Evolutionary conservation across 176 grass and related monocot species (phyloP).

Genomic region (Melocanna baccifera): DNA sequence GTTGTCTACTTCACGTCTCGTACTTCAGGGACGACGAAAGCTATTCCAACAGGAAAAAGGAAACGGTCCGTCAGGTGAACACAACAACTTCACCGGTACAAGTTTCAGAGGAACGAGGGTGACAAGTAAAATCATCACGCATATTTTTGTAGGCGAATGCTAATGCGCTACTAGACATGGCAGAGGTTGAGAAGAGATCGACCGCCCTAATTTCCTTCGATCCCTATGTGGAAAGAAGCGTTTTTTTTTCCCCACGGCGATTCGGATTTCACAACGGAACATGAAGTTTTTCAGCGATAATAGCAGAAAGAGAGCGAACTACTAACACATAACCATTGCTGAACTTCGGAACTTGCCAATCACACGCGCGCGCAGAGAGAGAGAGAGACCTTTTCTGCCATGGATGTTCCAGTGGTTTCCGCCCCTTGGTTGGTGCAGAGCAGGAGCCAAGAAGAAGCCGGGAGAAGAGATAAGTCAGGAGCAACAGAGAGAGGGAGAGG

Average conservation of each 20-base stretch:
- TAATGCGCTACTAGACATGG: background rate
- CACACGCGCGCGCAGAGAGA: background rate
- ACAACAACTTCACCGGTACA: background rate
- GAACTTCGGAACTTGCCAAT: background rate
- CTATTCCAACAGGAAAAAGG: background rate
- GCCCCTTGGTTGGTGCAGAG: constrained; percentile 1
- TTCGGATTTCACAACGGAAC: background rate
- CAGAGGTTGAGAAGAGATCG: background rate
- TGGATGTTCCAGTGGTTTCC: constrained; percentile 1
- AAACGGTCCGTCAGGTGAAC: background rate
- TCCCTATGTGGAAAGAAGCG: background rate
- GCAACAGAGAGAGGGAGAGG: background rate
- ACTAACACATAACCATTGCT: background rate
- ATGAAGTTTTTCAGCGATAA: background rate
- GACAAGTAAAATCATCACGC: background rate
- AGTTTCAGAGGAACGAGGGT: background rate
- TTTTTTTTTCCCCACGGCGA: no score
- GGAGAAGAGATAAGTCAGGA: background rate
- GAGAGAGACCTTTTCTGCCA: constrained; percentile 37
- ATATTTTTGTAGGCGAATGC: background rate
- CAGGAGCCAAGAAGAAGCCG: background rate
- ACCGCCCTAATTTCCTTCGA: background rate
- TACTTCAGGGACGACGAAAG: background rate
- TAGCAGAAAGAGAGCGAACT: background rate
- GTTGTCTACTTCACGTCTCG: constrained; percentile 37